These are phyloP conservation scores for Termitomyces bulborhizus DNA, from an alignment of 768 basidiomycete genomes.

Conservation along the genomic window DNA sequence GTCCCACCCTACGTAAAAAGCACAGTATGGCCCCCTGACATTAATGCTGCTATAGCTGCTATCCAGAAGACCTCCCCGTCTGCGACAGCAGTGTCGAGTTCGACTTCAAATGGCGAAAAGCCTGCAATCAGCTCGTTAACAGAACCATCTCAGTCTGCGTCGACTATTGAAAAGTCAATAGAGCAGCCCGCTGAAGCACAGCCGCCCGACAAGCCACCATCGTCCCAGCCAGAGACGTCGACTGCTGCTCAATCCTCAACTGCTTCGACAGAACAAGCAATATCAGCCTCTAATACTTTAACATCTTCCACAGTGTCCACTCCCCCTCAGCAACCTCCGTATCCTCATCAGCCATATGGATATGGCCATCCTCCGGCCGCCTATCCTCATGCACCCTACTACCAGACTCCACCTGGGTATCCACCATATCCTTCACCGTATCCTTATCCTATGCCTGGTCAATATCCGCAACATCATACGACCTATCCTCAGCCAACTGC, in stretches of 20 bases:
- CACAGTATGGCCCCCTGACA: constrained; percentile 69
- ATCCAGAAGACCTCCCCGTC: constrained; percentile 31
- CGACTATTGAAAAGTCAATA: constrained; percentile 8
- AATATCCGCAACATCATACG: constrained; percentile 17
- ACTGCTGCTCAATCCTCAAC: neutral
- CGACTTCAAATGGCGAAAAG: constrained; percentile 3
- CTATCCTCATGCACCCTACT: constrained; percentile 67
- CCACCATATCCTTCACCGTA: constrained; percentile 27
- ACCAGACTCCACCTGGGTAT: constrained; percentile 43
- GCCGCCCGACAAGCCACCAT: constrained; percentile 20
- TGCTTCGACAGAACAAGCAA: constrained; percentile 4
- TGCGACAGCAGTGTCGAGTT: constrained; percentile 11
- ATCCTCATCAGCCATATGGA: constrained; percentile 52
- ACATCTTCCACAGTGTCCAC: constrained; percentile 7
- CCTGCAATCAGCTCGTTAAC: constrained; percentile 13
- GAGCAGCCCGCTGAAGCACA: constrained; percentile 16
- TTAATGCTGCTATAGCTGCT: constrained; percentile 55
- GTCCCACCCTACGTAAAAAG: constrained; percentile 58
- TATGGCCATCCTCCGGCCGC: constrained; percentile 40
- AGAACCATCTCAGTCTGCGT: constrained; percentile 12
- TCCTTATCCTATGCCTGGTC: constrained; percentile 4
- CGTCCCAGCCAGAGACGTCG: constrained; percentile 4
- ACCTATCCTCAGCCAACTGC: constrained; percentile 30
- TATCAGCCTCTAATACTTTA: constrained; percentile 16
- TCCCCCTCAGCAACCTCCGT: constrained; percentile 23